A percentile compares a stretch with the other conserved stretches of the same genome.
phyloP scores from a whole-genome alignment of 805 yeast species.

The Kazachstania martiniae region DNA sequence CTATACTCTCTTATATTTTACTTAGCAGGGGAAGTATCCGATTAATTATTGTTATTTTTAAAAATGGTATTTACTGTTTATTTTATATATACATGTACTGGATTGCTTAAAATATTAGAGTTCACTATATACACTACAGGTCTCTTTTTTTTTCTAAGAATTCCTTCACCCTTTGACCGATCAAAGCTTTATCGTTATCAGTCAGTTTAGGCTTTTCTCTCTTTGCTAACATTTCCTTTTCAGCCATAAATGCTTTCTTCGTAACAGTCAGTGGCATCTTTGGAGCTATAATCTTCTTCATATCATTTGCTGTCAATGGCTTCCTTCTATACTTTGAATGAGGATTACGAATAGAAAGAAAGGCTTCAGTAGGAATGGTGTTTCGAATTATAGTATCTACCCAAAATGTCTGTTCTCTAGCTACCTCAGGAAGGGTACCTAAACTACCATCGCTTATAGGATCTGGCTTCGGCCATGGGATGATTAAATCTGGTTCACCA shows the following conservation, averaged over 20 bases:
- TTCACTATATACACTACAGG: background rate
- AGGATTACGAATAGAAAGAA: constrained; percentile 65
- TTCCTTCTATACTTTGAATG: constrained; percentile 57
- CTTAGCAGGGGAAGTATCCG: too few relatives aligned
- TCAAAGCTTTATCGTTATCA: constrained; percentile 34
- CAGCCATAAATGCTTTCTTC: constrained; percentile 51
- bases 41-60: too few relatives aligned
- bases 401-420: constrained; percentile 63
- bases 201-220: constrained; percentile 29
- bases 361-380: constrained; percentile 60
- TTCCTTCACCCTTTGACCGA: constrained; percentile 33
- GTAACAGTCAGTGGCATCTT: constrained; percentile 63
- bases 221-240: constrained; percentile 37
- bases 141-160: constrained; percentile 21
- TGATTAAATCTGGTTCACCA: constrained; percentile 54
- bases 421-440: constrained; percentile 46
- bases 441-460: constrained; percentile 42
- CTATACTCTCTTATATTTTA: too few relatives aligned
- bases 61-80: too few relatives aligned
- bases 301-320: constrained; percentile 50
- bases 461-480: constrained; percentile 86
- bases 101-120: background rate
- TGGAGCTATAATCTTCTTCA: constrained; percentile 55
- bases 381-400: constrained; percentile 54
- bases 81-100: background rate